Conservation (phyloP, 2,329 filamentous ascomycete species). For the Cordyceps cateniannulata region DNA sequence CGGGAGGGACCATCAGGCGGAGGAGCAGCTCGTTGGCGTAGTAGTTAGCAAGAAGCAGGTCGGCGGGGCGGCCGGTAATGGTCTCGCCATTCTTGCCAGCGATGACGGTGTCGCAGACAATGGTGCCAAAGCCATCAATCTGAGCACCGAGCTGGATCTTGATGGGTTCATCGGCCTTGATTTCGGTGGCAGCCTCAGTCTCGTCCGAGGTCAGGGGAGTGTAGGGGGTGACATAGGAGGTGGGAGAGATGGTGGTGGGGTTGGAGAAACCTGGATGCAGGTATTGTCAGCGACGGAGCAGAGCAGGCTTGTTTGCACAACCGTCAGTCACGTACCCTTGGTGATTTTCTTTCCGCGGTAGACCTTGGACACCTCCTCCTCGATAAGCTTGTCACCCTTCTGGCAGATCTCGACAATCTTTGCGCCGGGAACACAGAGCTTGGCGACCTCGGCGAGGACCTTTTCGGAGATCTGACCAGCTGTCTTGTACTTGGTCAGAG, state of each 20-base stretch:
- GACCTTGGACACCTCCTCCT: conserved; percentile 90
- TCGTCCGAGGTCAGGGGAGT: conserved; percentile 84
- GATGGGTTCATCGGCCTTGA: conserved; percentile 80
- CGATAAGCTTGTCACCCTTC: conserved; percentile 89
- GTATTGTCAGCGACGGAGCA: conserved; percentile 15
- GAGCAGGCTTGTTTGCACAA: neutral
- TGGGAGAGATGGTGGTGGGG: conserved; percentile 91
- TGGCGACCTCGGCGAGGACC: conserved; percentile 78
- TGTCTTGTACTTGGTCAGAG: conserved; percentile 98
- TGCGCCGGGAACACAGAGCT: conserved; percentile 70
- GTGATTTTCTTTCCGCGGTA: conserved; percentile 96
- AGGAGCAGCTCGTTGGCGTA: conserved; percentile 94
- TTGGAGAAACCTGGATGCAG: conserved; percentile 68
- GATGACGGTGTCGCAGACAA: conserved; percentile 88
- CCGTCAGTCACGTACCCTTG: conserved; percentile 61
- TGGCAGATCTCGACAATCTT: conserved; percentile 94
- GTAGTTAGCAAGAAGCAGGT: conserved; percentile 84
- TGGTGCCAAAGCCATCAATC: conserved; percentile 94
- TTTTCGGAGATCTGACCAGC: conserved; percentile 93
- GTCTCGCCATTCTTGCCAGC: conserved; percentile 59
- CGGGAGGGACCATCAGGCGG: conserved; percentile 85
- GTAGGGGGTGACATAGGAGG: conserved; percentile 92
- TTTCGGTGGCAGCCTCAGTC: conserved; percentile 70
- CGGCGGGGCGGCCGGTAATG: conserved; percentile 71
- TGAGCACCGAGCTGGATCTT: conserved; percentile 99